Percentiles rank a stretch among this genome's conserved stretches.
These are phyloP conservation scores for Bruguiera sexangula DNA, from an alignment of 345 rosid species.

Conservation along the genomic window DNA sequence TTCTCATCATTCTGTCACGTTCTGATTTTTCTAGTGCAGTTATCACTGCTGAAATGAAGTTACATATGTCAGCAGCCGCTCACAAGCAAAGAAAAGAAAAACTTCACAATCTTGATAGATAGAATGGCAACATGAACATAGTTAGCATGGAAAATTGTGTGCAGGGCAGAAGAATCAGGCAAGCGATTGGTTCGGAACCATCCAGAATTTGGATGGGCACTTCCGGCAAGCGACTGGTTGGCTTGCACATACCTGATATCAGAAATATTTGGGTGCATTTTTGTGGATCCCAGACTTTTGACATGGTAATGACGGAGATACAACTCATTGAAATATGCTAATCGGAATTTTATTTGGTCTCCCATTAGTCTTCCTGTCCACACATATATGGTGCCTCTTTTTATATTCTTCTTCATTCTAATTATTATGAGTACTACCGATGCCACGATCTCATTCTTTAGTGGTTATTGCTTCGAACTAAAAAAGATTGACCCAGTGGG, in stretches of 20 bases:
- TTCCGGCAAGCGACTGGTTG: not conserved
- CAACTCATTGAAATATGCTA: too few relatives aligned
- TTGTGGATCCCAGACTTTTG: not conserved
- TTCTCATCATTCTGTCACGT: conserved; percentile 26
- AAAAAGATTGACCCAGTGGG: too few relatives aligned
- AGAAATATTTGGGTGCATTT: not conserved
- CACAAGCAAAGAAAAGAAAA: not conserved
- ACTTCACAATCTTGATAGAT: not conserved
- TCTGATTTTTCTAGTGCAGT: conserved; percentile 40
- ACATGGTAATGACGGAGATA: too few relatives aligned
- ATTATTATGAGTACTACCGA: too few relatives aligned
- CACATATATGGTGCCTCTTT: too few relatives aligned
- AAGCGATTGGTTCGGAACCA: not conserved
- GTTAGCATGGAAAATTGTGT: not conserved
- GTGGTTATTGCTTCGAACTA: too few relatives aligned
- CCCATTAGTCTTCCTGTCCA: too few relatives aligned
- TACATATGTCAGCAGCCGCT: conserved; percentile 20
- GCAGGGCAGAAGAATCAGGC: not conserved
- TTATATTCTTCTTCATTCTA: too few relatives aligned
- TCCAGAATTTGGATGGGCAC: not conserved
- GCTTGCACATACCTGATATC: not conserved
- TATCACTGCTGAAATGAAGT: conserved; percentile 56
- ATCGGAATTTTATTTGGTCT: too few relatives aligned
- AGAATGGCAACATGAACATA: not conserved
- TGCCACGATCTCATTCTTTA: too few relatives aligned